Percentiles rank a stretch among this genome's conserved stretches.
Evolutionary conservation across 345 rosid species (phyloP).

Genomic region (Eucalyptus grandis): DNA sequence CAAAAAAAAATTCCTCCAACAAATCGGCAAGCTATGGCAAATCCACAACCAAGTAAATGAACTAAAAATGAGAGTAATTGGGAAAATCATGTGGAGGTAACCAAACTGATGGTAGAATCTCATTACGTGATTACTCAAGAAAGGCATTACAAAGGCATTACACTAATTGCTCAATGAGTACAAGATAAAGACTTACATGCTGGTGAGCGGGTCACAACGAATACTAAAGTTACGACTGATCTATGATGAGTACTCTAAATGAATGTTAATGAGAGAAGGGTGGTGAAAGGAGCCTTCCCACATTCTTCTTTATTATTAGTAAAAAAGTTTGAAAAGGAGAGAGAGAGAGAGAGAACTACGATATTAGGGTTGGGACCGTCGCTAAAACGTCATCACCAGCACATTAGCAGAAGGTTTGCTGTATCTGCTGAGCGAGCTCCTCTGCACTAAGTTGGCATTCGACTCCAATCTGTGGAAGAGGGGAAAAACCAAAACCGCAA

Average conservation of each 20-base stretch:
- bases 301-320: background rate
- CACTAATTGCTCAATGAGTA: background rate
- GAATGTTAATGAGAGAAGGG: background rate
- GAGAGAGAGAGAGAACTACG: background rate
- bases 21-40: background rate
- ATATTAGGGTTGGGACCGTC: background rate
- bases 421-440: conserved; percentile 85
- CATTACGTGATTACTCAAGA: background rate
- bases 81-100: background rate
- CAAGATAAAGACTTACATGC: background rate
- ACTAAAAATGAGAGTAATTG: background rate
- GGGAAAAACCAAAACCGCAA: background rate
- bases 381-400: background rate
- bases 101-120: background rate
- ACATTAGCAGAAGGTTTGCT: conserved; percentile 59
- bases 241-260: background rate
- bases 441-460: conserved; percentile 96
- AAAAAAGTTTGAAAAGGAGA: background rate
- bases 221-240: background rate
- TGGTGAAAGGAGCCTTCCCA: background rate
- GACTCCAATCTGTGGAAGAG: conserved; percentile 69
- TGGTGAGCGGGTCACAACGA: background rate
- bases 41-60: background rate
- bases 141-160: background rate
- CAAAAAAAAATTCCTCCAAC: background rate